Percentiles rank a stretch among this genome's conserved stretches.
Conservation (phyloP, 2,329 filamentous ascomycete species). For the Cadophora malorum region DNA sequence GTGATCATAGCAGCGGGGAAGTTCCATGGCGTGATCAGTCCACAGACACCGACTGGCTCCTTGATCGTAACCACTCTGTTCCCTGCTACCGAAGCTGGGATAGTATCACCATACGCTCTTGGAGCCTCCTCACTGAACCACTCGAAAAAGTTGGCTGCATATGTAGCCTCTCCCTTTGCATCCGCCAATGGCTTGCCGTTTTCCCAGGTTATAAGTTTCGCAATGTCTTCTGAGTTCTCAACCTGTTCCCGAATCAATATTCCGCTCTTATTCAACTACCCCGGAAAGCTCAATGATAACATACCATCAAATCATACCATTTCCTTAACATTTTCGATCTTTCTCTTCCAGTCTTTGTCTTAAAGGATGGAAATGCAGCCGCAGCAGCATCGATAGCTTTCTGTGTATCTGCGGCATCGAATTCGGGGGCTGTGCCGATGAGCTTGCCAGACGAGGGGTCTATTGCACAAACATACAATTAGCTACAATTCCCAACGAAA, state of each 20-base stretch:
- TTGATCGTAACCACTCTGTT: slow-evolving; percentile 81
- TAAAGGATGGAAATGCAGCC: slow-evolving; percentile 75
- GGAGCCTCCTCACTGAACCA: slow-evolving; percentile 85
- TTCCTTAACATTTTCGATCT: slow-evolving; percentile 75
- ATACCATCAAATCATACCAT: slow-evolving; percentile 80
- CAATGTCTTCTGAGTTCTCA: slow-evolving; percentile 80
- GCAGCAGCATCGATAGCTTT: slow-evolving; percentile 84
- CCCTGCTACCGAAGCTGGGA: slow-evolving; percentile 70
- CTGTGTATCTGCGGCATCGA: slow-evolving; percentile 77
- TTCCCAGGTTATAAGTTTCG: slow-evolving; percentile 85
- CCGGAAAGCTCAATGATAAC: background rate
- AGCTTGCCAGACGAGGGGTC: slow-evolving; percentile 84
- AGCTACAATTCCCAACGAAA: background rate
- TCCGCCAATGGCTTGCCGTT: slow-evolving; percentile 86
- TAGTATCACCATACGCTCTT: slow-evolving; percentile 75
- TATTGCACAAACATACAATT: slow-evolving; percentile 41
- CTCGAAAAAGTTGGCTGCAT: slow-evolving; percentile 78
- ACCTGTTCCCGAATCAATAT: slow-evolving; percentile 33
- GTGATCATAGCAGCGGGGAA: slow-evolving; percentile 82
- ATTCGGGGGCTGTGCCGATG: slow-evolving; percentile 87
- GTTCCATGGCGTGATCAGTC: slow-evolving; percentile 88
- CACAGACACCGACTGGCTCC: slow-evolving; percentile 84
- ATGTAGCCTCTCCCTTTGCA: slow-evolving; percentile 73
- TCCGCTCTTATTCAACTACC: background rate
- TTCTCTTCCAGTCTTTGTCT: slow-evolving; percentile 74